phyloP scores from a whole-genome alignment of 805 yeast species.

The Starmerella powellii region DNA sequence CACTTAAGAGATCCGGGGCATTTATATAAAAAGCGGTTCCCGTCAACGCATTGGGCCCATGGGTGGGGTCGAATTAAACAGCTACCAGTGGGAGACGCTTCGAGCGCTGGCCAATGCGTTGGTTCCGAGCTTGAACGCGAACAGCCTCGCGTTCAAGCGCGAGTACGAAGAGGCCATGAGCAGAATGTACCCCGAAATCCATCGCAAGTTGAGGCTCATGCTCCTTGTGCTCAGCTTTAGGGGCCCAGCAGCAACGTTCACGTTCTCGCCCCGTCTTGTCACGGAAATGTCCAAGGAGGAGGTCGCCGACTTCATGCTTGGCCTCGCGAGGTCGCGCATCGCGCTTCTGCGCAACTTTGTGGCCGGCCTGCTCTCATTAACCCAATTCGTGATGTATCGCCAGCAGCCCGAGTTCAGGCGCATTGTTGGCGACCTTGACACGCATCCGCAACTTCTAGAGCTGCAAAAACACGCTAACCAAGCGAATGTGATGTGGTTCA shows the following conservation, averaged over 20 bases:
- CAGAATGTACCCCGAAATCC: neutral
- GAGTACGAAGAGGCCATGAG: conserved; percentile 3
- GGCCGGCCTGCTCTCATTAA: conserved; percentile 26
- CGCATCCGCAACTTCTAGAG: conserved; percentile 10
- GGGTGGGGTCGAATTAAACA: conserved; percentile 1
- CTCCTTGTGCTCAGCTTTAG: conserved; percentile 20
- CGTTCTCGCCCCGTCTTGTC: conserved; percentile 19
- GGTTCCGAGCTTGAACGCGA: conserved; percentile 8
- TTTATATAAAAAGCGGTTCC: too few relatives aligned
- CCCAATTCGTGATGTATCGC: conserved; percentile 9
- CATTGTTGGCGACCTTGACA: conserved; percentile 10
- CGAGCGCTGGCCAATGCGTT: conserved; percentile 3
- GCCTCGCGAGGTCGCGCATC: conserved; percentile 37
- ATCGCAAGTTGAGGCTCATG: conserved; percentile 15
- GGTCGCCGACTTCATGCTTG: conserved; percentile 28
- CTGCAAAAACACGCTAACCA: conserved; percentile 2
- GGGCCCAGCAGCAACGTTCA: conserved; percentile 21
- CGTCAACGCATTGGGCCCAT: too few relatives aligned
- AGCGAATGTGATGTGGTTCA: neutral
- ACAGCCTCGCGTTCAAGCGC: neutral
- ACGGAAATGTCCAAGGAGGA: conserved; percentile 26
- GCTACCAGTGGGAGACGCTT: conserved; percentile 14
- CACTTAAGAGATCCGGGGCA: too few relatives aligned
- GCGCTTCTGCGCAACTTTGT: conserved; percentile 31
- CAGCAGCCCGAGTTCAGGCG: conserved; percentile 1